phyloP scores from a whole-genome alignment of 202 grass and related monocot species.

The Brachypodium distachyon region DNA sequence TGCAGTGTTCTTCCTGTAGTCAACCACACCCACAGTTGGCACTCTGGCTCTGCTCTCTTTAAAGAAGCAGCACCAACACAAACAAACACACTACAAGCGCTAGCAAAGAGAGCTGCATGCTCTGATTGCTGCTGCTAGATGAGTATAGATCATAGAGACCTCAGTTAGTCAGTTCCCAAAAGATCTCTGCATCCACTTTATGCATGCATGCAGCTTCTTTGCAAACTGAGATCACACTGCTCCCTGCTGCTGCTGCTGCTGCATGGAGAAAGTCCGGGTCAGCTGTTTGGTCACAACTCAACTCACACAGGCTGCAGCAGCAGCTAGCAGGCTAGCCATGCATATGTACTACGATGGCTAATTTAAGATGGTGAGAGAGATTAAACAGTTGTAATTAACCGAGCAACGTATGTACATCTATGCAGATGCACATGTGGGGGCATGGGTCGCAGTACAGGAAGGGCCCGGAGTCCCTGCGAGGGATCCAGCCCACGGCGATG shows the following conservation, averaged over 20 bases:
- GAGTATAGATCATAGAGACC: slow-evolving; percentile 3
- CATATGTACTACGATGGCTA: neutral
- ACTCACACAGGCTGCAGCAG: neutral
- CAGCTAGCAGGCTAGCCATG: neutral
- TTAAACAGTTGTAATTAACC: no score
- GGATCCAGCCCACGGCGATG: slow-evolving; percentile 97
- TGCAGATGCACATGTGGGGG: slow-evolving; percentile 99
- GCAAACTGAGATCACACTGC: no score
- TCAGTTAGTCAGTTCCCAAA: slow-evolving; percentile 10
- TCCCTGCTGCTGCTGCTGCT: neutral
- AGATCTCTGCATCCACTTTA: neutral
- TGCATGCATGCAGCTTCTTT: neutral
- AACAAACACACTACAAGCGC: neutral
- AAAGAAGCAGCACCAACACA: slow-evolving; percentile 39
- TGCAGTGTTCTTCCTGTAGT: slow-evolving; percentile 51
- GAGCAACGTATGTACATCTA: no score
- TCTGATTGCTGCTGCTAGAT: neutral
- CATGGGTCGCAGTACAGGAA: slow-evolving; percentile 96
- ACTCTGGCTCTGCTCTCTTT: slow-evolving; percentile 36
- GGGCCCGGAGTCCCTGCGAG: slow-evolving; percentile 84
- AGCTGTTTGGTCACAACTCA: neutral
- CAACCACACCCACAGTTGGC: neutral
- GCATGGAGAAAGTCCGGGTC: slow-evolving; percentile 8
- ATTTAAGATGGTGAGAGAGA: no score
- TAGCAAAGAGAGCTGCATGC: neutral